Percentiles rank a stretch among this genome's conserved stretches.
phyloP scores from a whole-genome alignment of 2,329 filamentous ascomycete genomes.

The Phoma herbarum region DNA sequence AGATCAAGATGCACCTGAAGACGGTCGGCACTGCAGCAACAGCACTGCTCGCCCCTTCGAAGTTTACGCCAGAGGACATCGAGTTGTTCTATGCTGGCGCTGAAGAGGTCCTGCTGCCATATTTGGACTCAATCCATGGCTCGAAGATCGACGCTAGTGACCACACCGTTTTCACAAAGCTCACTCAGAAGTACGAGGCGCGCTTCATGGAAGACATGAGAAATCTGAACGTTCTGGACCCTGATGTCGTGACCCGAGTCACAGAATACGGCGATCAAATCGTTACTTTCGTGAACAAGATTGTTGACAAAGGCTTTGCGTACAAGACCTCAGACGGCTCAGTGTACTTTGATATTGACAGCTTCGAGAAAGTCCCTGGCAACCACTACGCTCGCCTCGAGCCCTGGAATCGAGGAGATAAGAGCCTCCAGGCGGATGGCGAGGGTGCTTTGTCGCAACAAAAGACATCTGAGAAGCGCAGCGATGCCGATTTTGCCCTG shows the following conservation, averaged over 20 bases:
- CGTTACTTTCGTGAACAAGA: slow-evolving; percentile 81
- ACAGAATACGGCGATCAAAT: slow-evolving; percentile 92
- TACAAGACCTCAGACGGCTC: slow-evolving; percentile 80
- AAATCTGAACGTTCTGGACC: slow-evolving; percentile 82
- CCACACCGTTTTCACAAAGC: slow-evolving; percentile 82
- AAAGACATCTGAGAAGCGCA: slow-evolving; percentile 72
- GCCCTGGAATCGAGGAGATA: slow-evolving; percentile 85
- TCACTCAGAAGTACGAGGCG: slow-evolving; percentile 87
- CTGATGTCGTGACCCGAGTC: slow-evolving; percentile 85
- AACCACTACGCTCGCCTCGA: slow-evolving; percentile 86
- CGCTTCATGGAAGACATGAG: slow-evolving; percentile 90
- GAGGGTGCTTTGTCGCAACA: slow-evolving; percentile 77
- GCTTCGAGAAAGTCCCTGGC: slow-evolving; percentile 79
- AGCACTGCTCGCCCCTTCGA: slow-evolving; percentile 53
- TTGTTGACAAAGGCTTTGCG: slow-evolving; percentile 85
- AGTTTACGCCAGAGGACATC: slow-evolving; percentile 40
- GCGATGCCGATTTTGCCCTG: slow-evolving; percentile 84
- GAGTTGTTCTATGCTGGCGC: slow-evolving; percentile 65
- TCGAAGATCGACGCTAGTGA: slow-evolving; percentile 66
- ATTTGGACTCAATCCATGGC: slow-evolving; percentile 73
- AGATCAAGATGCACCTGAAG: slow-evolving; percentile 88
- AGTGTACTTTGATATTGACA: slow-evolving; percentile 90
- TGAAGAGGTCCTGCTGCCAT: slow-evolving; percentile 78
- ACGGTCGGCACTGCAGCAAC: slow-evolving; percentile 64
- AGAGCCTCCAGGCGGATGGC: slow-evolving; percentile 84